These are phyloP conservation scores for Salvia sclarea DNA, from an alignment of 305 asterid genomes.

Conservation along the genomic window DNA sequence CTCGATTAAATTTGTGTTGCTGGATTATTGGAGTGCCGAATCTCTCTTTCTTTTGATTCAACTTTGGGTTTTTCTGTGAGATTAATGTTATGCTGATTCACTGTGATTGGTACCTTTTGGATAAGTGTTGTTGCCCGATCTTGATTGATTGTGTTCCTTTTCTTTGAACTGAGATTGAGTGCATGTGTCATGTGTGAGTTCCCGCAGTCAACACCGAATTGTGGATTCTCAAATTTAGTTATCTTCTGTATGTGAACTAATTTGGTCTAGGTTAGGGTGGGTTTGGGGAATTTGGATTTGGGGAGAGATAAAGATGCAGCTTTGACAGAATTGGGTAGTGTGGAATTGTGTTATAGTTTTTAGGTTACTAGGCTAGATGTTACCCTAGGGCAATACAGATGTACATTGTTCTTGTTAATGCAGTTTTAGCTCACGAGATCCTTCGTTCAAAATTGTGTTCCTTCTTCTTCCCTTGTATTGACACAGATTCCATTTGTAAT, in stretches of 20 bases:
- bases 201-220: slow-evolving; percentile 10
- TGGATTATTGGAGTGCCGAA: slow-evolving; percentile 12
- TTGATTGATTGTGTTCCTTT: slow-evolving; percentile 17
- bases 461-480: not conserved
- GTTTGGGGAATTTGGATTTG: slow-evolving; percentile 19
- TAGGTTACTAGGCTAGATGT: not conserved
- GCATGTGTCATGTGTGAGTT: slow-evolving; percentile 25
- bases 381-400: slow-evolving; percentile 14
- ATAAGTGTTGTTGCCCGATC: slow-evolving; percentile 22
- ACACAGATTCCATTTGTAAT: not conserved
- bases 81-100: slow-evolving; percentile 26
- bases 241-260: not conserved
- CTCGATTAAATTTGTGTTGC: slow-evolving; percentile 15
- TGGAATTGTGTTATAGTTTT: slow-evolving; percentile 8
- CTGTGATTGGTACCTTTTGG: slow-evolving; percentile 19
- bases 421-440: not conserved
- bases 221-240: not conserved
- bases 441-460: not conserved
- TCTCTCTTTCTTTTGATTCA: slow-evolving; percentile 18
- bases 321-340: slow-evolving; percentile 7
- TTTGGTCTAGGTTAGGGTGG: not conserved
- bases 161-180: slow-evolving; percentile 14
- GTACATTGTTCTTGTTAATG: slow-evolving; percentile 20
- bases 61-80: slow-evolving; percentile 10
- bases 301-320: slow-evolving; percentile 4